Conservation (phyloP, 2,329 filamentous ascomycete species). For the Colletotrichum tanaceti region DNA sequence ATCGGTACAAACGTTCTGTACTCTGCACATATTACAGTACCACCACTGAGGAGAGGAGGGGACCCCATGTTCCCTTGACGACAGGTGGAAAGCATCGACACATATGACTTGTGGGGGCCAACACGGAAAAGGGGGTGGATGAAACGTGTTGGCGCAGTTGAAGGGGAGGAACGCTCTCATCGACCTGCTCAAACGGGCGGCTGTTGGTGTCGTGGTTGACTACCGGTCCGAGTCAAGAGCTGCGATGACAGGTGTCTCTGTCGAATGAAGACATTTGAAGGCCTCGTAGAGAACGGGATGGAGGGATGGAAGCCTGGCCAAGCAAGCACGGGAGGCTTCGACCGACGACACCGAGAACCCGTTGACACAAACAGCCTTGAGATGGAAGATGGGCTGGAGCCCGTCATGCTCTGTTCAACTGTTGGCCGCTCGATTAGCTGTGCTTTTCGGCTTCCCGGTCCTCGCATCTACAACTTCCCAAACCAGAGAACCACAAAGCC, state of each 20-base stretch:
- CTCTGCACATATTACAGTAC: too few relatives aligned
- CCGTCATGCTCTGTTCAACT: conserved; percentile 5
- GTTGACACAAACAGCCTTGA: conserved; percentile 10
- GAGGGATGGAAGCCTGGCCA: conserved; percentile 17
- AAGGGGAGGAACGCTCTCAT: conserved; percentile 31
- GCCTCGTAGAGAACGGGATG: conserved; percentile 17
- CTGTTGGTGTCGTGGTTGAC: conserved; percentile 12
- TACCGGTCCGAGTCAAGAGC: conserved; percentile 33
- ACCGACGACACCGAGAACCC: background rate
- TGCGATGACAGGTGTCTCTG: conserved; percentile 34
- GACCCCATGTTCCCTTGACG: conserved; percentile 24
- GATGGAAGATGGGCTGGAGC: conserved; percentile 16
- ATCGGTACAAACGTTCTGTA: too few relatives aligned
- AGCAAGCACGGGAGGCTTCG: background rate
- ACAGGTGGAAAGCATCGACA: conserved; percentile 32
- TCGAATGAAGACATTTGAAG: conserved; percentile 13
- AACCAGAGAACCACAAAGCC: conserved; percentile 10
- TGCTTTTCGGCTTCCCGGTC: conserved; percentile 12
- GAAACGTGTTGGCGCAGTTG: conserved; percentile 30
- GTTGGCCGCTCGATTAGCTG: conserved; percentile 7
- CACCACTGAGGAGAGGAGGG: conserved; percentile 18
- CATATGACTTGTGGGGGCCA: conserved; percentile 18
- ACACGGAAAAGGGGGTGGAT: conserved; percentile 27
- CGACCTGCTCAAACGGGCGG: conserved; percentile 20
- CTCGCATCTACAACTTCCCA: conserved; percentile 7